A percentile compares a stretch with the other conserved stretches of the same genome.
phyloP scores from a whole-genome alignment of 345 rosid species.

The Gossypium turneri region DNA sequence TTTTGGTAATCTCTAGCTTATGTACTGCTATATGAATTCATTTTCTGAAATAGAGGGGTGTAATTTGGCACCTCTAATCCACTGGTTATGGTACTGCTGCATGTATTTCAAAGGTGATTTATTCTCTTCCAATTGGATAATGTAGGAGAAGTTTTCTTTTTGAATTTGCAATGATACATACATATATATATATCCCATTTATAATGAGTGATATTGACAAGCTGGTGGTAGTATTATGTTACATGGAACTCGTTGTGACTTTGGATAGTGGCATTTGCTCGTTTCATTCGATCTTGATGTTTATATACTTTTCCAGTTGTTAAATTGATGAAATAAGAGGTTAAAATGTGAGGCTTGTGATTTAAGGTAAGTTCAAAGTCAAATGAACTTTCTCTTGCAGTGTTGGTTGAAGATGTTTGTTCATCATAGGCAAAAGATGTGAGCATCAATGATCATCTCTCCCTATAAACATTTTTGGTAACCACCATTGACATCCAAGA shows the following conservation, averaged over 20 bases:
- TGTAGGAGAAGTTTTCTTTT: not conserved
- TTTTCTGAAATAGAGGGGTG: not conserved
- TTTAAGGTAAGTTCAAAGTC: not conserved
- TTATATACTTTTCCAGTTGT: not conserved
- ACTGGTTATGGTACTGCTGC: not conserved
- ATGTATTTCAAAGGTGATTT: not conserved
- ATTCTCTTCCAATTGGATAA: not conserved
- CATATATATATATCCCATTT: not conserved
- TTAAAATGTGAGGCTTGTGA: not conserved
- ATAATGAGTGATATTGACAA: not conserved
- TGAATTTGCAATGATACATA: not conserved
- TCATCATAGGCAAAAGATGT: not conserved
- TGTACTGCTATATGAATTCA: not conserved
- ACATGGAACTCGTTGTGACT: not conserved
- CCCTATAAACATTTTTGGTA: not conserved
- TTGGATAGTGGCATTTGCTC: not conserved
- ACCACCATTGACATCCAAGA: not conserved
- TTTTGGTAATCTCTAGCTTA: conserved; percentile 1
- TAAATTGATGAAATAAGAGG: not conserved
- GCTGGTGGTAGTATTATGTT: not conserved
- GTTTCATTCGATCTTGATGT: not conserved
- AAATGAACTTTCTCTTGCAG: not conserved
- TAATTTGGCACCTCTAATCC: not conserved
- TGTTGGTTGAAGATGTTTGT: no score
- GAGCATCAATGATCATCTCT: not conserved